Evolutionary conservation across 305 asterid species (phyloP).

Genomic region (Solanum aculeatissimum): DNA sequence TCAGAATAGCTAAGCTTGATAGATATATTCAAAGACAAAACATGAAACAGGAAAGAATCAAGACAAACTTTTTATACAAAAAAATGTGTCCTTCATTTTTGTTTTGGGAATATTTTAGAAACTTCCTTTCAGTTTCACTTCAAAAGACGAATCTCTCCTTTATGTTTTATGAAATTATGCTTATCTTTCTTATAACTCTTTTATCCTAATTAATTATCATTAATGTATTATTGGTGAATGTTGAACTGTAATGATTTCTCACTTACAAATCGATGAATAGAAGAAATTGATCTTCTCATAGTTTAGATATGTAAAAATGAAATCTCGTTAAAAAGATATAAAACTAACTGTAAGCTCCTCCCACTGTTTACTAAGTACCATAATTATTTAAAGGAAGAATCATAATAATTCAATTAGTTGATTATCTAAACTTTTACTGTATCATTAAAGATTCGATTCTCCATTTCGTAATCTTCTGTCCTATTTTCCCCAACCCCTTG

Average conservation of each 20-base stretch:
- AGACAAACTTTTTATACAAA: neutral
- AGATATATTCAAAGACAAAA: neutral
- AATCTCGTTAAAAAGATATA: neutral
- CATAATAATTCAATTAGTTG: neutral
- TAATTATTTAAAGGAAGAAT: neutral
- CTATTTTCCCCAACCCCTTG: neutral
- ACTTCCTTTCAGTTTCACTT: neutral
- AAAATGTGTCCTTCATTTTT: neutral
- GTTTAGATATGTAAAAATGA: neutral
- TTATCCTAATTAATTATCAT: neutral
- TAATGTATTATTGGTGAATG: neutral
- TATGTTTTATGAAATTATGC: neutral
- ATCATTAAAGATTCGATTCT: neutral
- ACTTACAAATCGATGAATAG: neutral
- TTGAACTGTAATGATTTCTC: neutral
- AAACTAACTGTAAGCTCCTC: neutral
- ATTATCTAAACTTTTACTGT: neutral
- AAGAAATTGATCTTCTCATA: neutral
- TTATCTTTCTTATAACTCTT: neutral
- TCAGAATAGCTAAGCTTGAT: neutral
- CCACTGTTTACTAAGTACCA: neutral
- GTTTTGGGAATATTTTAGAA: neutral
- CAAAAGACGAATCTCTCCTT: neutral
- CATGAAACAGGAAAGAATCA: neutral
- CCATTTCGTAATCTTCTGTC: neutral